Evolutionary conservation across 495 filamentous ascomycete species (phyloP).

Genomic region (Pseudoneurospora amorphoporcata): DNA sequence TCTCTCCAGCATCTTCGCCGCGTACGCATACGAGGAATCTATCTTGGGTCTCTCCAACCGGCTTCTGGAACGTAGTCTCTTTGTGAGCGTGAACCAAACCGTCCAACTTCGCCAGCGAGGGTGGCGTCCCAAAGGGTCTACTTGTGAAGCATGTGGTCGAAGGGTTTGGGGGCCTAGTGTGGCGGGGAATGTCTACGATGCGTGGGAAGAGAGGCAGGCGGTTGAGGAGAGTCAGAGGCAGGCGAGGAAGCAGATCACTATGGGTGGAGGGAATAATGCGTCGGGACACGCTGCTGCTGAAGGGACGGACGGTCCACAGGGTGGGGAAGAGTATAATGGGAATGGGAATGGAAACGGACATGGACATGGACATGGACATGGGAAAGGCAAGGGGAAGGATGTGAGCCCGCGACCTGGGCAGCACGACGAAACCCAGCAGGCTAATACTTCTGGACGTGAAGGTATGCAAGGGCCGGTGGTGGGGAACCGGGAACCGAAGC

Average conservation of each 20-base stretch:
- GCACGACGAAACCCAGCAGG: slow-evolving; percentile 6
- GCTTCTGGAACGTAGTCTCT: slow-evolving; percentile 82
- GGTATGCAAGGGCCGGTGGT: not conserved
- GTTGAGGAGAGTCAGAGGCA: slow-evolving; percentile 30
- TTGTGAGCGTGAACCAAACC: slow-evolving; percentile 69
- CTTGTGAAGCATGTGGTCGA: slow-evolving; percentile 76
- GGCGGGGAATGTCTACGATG: slow-evolving; percentile 64
- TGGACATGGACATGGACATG: slow-evolving; percentile 12
- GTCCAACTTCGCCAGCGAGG: slow-evolving; percentile 69
- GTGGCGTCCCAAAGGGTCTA: slow-evolving; percentile 77
- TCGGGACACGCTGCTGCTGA: slow-evolving; percentile 8
- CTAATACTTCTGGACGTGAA: slow-evolving; percentile 6
- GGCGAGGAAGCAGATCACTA: slow-evolving; percentile 14
- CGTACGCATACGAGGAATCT: slow-evolving; percentile 87
- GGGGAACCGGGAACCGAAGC: slow-evolving; percentile 14
- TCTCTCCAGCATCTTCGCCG: slow-evolving; percentile 79
- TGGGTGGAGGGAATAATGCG: slow-evolving; percentile 19
- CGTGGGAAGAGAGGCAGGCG: slow-evolving; percentile 60
- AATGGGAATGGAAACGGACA: slow-evolving; percentile 10
- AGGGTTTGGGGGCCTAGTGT: slow-evolving; percentile 86
- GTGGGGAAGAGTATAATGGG: slow-evolving; percentile 24
- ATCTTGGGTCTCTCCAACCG: slow-evolving; percentile 76
- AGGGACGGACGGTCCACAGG: not conserved
- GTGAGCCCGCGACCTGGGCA: slow-evolving; percentile 7
- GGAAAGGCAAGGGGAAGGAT: slow-evolving; percentile 26